Percentiles rank a stretch among this genome's conserved stretches.
Evolutionary conservation across 2,329 filamentous ascomycete species (phyloP).

Genomic region (Scytalidium lignicola): DNA sequence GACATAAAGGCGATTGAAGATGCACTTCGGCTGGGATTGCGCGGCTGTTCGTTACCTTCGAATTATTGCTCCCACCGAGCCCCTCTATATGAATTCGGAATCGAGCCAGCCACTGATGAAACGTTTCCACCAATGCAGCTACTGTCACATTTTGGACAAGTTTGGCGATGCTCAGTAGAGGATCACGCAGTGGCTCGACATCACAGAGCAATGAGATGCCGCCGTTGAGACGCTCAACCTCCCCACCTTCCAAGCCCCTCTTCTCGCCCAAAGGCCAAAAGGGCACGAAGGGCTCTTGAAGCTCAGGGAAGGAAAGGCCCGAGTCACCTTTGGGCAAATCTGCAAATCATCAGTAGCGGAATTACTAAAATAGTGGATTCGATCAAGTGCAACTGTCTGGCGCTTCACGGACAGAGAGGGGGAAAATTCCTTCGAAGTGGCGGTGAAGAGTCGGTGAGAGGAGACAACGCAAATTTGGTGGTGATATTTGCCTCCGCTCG

Average conservation of each 20-base stretch:
- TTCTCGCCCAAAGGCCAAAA: neutral
- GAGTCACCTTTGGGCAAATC: neutral
- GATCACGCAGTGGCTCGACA: neutral
- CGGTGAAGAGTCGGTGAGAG: neutral
- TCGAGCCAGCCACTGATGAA: neutral
- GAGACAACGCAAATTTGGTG: neutral
- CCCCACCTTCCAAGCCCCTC: neutral
- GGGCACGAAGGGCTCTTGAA: neutral
- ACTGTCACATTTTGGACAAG: neutral
- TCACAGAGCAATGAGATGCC: neutral
- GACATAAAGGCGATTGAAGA: too few relatives aligned
- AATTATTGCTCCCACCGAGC: neutral
- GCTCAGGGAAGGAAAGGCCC: neutral
- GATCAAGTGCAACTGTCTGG: neutral
- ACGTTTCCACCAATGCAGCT: neutral
- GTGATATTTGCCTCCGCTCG: neutral
- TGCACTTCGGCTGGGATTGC: neutral
- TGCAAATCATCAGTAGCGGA: neutral
- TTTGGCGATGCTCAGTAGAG: neutral
- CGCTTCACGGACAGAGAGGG: neutral
- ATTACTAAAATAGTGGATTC: neutral
- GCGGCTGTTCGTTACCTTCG: too few relatives aligned
- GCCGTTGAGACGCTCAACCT: neutral
- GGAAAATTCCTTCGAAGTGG: neutral
- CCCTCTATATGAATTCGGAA: neutral